These are phyloP conservation scores for Amorphotheca resinae DNA, from an alignment of 495 filamentous ascomycete species.

Conservation along the genomic window DNA sequence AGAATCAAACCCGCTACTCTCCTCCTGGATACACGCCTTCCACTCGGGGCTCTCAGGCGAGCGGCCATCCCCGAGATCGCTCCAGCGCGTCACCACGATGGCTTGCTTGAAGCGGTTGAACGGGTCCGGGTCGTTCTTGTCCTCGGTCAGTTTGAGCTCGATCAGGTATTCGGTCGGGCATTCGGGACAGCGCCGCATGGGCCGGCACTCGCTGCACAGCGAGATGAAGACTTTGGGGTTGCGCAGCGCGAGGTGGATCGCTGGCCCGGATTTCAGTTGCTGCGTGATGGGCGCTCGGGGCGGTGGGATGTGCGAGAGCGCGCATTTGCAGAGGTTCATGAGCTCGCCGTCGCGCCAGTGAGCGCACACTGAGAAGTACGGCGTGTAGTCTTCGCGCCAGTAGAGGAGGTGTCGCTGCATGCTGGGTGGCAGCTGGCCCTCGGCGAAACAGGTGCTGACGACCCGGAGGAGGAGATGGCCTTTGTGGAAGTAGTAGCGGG, in stretches of 20 bases:
- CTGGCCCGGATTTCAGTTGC: slow-evolving; percentile 18
- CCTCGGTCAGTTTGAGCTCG: slow-evolving; percentile 42
- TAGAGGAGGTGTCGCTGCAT: slow-evolving; percentile 39
- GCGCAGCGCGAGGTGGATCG: neutral
- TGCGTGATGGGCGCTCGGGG: slow-evolving; percentile 27
- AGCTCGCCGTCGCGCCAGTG: slow-evolving; percentile 49
- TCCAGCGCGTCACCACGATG: slow-evolving; percentile 48
- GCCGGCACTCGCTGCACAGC: slow-evolving; percentile 40
- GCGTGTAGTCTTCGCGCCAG: slow-evolving; percentile 45
- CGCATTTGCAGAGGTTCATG: slow-evolving; percentile 45
- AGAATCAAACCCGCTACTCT: slow-evolving; percentile 31
- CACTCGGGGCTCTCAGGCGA: slow-evolving; percentile 33
- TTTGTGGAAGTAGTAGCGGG: slow-evolving; percentile 37
- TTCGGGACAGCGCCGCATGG: slow-evolving; percentile 44
- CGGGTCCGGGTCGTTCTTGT: slow-evolving; percentile 23
- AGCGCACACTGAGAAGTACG: slow-evolving; percentile 44
- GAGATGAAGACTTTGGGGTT: slow-evolving; percentile 34
- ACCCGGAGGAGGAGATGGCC: slow-evolving; percentile 42
- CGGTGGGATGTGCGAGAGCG: slow-evolving; percentile 41
- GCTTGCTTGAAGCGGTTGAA: slow-evolving; percentile 38
- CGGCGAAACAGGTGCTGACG: slow-evolving; percentile 32
- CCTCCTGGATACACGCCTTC: slow-evolving; percentile 34
- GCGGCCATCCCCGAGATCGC: slow-evolving; percentile 42
- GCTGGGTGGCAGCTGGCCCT: slow-evolving; percentile 29
- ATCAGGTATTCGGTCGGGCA: slow-evolving; percentile 50